phyloP scores from a whole-genome alignment of 2,329 filamentous ascomycete genomes.

The Cadophora gregata region DNA sequence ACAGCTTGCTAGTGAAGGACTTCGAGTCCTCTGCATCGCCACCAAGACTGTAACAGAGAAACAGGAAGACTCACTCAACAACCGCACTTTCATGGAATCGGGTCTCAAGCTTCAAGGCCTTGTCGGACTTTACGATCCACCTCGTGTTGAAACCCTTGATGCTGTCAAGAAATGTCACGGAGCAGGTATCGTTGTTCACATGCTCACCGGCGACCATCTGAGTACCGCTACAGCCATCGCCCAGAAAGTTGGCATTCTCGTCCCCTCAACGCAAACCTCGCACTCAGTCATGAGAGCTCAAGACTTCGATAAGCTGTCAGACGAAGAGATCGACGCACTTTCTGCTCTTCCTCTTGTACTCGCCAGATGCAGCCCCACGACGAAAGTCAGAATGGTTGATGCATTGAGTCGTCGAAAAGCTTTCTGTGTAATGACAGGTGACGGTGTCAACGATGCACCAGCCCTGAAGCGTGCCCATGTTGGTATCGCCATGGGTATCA shows the following conservation, averaged over 20 bases:
- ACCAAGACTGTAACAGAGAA: constrained; percentile 51
- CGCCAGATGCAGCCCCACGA: constrained; percentile 71
- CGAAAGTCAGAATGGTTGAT: constrained; percentile 78
- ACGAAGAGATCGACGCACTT: constrained; percentile 67
- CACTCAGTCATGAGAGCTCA: constrained; percentile 63
- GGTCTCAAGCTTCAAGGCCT: constrained; percentile 70
- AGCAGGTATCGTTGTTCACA: constrained; percentile 70
- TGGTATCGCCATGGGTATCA: constrained; percentile 93
- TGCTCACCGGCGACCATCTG: constrained; percentile 73
- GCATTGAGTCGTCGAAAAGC: constrained; percentile 71
- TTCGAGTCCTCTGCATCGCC: constrained; percentile 73
- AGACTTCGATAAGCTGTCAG: constrained; percentile 66
- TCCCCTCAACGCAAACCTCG: constrained; percentile 41
- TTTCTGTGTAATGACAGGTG: constrained; percentile 88
- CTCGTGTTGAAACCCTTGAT: constrained; percentile 67
- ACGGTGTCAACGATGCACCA: constrained; percentile 96
- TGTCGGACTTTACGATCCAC: constrained; percentile 75
- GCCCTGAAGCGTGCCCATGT: constrained; percentile 97
- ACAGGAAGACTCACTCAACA: constrained; percentile 45
- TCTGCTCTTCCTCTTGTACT: constrained; percentile 69
- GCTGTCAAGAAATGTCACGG: constrained; percentile 64
- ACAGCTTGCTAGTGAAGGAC: constrained; percentile 64
- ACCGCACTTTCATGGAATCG: constrained; percentile 61
- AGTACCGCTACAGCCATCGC: constrained; percentile 72
- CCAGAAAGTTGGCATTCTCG: constrained; percentile 66